These are phyloP conservation scores for Aureobasidium subglaciale DNA, from an alignment of 2,329 filamentous ascomycete genomes.

Conservation along the genomic window DNA sequence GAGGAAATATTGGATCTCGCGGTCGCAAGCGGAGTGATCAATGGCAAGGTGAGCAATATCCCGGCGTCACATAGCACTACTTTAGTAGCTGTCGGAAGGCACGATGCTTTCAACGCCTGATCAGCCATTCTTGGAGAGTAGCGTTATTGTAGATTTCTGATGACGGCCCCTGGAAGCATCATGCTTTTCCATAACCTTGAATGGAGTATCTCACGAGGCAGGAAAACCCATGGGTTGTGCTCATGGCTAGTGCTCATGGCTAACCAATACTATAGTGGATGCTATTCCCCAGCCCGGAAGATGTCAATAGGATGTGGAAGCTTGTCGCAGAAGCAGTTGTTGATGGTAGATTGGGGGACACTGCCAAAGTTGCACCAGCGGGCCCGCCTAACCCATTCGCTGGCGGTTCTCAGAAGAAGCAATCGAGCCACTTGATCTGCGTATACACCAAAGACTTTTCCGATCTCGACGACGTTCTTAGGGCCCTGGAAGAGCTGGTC, in stretches of 20 bases:
- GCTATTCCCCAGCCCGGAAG: conserved; percentile 52
- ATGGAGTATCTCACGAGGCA: no score
- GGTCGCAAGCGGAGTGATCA: conserved; percentile 48
- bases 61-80: not conserved
- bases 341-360: conserved; percentile 61
- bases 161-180: no score
- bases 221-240: no score
- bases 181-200: no score
- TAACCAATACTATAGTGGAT: conserved; percentile 54
- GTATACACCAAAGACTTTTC: conserved; percentile 72
- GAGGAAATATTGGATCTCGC: conserved; percentile 56
- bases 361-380: conserved; percentile 64
- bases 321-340: conserved; percentile 60
- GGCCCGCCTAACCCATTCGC: conserved; percentile 31
- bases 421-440: conserved; percentile 51
- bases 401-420: conserved; percentile 28
- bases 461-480: conserved; percentile 59
- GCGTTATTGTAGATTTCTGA: no score
- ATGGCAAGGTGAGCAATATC: conserved; percentile 55
- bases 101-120: no score
- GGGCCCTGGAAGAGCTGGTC: conserved; percentile 47
- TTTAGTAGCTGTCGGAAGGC: not conserved
- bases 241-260: not conserved
- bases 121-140: no score
- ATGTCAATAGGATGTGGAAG: conserved; percentile 59